Conservation (phyloP, 371 early-diverging fungal genomes). For the Syncephalis plumigaleata region DNA sequence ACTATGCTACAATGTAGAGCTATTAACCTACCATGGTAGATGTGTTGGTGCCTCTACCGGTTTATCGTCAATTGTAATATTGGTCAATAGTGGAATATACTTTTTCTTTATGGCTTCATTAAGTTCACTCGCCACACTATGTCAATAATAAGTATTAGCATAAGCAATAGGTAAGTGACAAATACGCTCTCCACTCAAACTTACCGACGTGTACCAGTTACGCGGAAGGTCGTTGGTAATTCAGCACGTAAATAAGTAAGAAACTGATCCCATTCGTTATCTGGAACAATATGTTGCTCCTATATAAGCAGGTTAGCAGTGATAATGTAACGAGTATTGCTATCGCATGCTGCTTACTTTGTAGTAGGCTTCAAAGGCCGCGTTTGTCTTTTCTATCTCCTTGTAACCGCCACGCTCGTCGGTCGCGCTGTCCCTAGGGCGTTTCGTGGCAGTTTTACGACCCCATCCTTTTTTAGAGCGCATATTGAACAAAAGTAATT, state of each 20-base stretch:
- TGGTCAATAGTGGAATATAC: slow-evolving; percentile 31
- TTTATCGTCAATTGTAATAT: slow-evolving; percentile 45
- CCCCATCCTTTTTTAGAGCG: too few relatives aligned
- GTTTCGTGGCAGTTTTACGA: too few relatives aligned
- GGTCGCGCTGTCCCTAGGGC: too few relatives aligned
- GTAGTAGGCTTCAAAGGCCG: neutral
- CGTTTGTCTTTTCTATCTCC: neutral
- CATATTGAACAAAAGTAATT: too few relatives aligned
- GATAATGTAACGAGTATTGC: neutral
- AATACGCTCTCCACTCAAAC: neutral
- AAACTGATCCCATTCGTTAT: slow-evolving; percentile 66
- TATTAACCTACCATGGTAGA: slow-evolving; percentile 34
- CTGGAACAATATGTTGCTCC: slow-evolving; percentile 64
- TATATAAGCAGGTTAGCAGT: slow-evolving; percentile 6
- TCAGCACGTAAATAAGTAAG: slow-evolving; percentile 35
- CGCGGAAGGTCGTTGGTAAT: slow-evolving; percentile 83
- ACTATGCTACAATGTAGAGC: too few relatives aligned
- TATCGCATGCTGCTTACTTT: neutral
- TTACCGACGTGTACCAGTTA: slow-evolving; percentile 74
- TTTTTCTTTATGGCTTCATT: slow-evolving; percentile 29
- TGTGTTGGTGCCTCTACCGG: slow-evolving; percentile 52
- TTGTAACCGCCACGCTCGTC: neutral
- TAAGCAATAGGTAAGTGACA: neutral
- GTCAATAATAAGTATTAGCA: neutral
- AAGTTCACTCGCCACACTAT: slow-evolving; percentile 24